Evolutionary conservation across 2,329 filamentous ascomycete species (phyloP).

Genomic region (Fusarium tuaranense): DNA sequence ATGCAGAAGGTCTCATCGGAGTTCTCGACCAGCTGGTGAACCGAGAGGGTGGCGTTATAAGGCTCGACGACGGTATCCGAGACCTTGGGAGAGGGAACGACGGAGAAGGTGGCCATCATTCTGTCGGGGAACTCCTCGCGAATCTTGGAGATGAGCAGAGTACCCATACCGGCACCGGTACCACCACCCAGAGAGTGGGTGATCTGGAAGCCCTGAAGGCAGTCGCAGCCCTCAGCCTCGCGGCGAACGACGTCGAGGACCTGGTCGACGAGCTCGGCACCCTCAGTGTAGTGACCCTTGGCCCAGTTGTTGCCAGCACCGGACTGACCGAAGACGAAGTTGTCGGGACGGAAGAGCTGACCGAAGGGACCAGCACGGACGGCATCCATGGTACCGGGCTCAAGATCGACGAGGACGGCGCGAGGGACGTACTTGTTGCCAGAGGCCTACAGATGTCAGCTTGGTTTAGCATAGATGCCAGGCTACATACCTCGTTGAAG

Average conservation of each 20-base stretch:
- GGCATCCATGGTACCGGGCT: slow-evolving; percentile 99
- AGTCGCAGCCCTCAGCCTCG: slow-evolving; percentile 98
- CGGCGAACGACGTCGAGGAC: slow-evolving; percentile 98
- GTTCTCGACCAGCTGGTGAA: slow-evolving; percentile 99
- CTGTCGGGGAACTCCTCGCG: slow-evolving; percentile 99
- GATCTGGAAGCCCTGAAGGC: slow-evolving; percentile 99
- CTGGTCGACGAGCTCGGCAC: slow-evolving; percentile 98
- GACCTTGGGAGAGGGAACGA: slow-evolving; percentile 98
- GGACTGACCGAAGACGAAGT: slow-evolving; percentile 99
- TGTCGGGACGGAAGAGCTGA: slow-evolving; percentile 99
- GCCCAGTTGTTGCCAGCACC: slow-evolving; percentile 99
- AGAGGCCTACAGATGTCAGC: slow-evolving; percentile 72
- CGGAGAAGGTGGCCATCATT: slow-evolving; percentile 99
- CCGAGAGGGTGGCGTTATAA: slow-evolving; percentile 98
- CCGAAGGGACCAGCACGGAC: slow-evolving; percentile 98
- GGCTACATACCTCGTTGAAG: slow-evolving; percentile 78
- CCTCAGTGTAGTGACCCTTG: slow-evolving; percentile 99
- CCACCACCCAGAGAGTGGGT: slow-evolving; percentile 99
- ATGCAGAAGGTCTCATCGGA: slow-evolving; percentile 99
- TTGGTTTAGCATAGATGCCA: background rate
- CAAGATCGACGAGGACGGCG: slow-evolving; percentile 98
- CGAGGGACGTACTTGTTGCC: slow-evolving; percentile 99
- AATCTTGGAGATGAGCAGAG: slow-evolving; percentile 99
- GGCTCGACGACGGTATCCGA: slow-evolving; percentile 99
- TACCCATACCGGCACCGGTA: slow-evolving; percentile 99